phyloP scores from a whole-genome alignment of 192 early-diverging fungal species.

The Gaertneriomyces sp. region DNA sequence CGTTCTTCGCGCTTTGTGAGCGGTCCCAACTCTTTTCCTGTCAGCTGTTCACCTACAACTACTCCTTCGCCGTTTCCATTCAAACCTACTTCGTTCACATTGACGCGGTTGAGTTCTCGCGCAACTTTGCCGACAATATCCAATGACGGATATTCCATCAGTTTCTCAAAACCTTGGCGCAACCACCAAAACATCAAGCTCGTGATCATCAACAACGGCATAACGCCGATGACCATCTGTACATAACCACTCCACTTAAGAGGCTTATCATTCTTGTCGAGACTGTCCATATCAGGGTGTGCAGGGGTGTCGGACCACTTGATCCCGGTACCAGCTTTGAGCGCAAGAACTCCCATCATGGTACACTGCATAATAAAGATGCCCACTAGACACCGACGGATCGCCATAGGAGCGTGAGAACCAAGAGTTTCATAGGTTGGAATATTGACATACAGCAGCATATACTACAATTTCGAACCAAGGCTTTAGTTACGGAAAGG shows the following conservation, averaged over 20 bases:
- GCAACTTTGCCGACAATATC: constrained; percentile 45
- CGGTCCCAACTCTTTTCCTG: constrained; percentile 20
- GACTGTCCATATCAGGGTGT: constrained; percentile 5
- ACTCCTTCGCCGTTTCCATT: background rate
- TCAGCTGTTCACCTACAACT: constrained; percentile 7
- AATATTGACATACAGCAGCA: constrained; percentile 52
- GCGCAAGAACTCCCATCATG: constrained; percentile 51
- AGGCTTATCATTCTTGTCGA: background rate
- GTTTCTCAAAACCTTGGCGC: constrained; percentile 47
- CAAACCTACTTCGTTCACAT: background rate
- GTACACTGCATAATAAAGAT: constrained; percentile 51
- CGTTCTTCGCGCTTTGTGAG: background rate
- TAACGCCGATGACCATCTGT: constrained; percentile 47
- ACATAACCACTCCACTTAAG: constrained; percentile 29
- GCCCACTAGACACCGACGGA: constrained; percentile 47
- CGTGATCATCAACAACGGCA: constrained; percentile 42
- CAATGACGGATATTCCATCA: constrained; percentile 40
- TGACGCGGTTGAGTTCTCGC: constrained; percentile 20
- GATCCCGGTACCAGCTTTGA: constrained; percentile 34
- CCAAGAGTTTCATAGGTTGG: constrained; percentile 53
- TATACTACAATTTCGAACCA: constrained; percentile 27
- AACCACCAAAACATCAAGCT: constrained; percentile 42
- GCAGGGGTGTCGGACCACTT: background rate
- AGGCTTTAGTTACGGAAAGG: background rate
- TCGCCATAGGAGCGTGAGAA: constrained; percentile 39